phyloP scores from a whole-genome alignment of 768 basidiomycete species.

The Tricholoma hemisulphureum region DNA sequence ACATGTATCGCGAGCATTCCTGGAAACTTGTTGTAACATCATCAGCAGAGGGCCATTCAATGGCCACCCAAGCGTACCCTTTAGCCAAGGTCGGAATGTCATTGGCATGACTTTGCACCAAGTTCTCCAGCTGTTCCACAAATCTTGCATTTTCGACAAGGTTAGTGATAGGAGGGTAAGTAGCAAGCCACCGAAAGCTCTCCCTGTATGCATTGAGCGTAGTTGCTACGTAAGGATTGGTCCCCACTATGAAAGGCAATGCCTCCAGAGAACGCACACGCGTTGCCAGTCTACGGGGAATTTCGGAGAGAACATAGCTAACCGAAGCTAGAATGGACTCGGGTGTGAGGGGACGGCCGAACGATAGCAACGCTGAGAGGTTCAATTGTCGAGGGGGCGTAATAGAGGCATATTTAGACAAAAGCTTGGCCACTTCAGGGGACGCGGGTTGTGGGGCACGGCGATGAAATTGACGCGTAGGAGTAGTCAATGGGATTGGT shows the following conservation, averaged over 20 bases:
- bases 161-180: conserved; percentile 60
- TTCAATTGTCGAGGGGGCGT: conserved; percentile 69
- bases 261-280: conserved; percentile 72
- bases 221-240: conserved; percentile 81
- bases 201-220: conserved; percentile 66
- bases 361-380: conserved; percentile 70
- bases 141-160: conserved; percentile 71
- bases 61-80: conserved; percentile 47
- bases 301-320: conserved; percentile 68
- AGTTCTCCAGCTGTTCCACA: conserved; percentile 59
- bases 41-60: not conserved
- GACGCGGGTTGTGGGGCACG: conserved; percentile 50
- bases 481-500: not conserved
- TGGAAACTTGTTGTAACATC: conserved; percentile 59
- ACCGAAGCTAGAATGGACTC: conserved; percentile 75
- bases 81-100: conserved; percentile 91
- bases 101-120: conserved; percentile 78
- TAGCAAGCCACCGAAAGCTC: conserved; percentile 69
- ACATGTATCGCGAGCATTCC: conserved; percentile 82
- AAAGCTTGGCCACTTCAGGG: conserved; percentile 53
- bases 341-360: conserved; percentile 69
- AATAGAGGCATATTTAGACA: conserved; percentile 57
- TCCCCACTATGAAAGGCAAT: conserved; percentile 86
- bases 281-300: conserved; percentile 73
- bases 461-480: conserved; percentile 23